Conservation (phyloP, 1,284 basidiomycete genomes). For the Gastroboletus turbinatus region DNA sequence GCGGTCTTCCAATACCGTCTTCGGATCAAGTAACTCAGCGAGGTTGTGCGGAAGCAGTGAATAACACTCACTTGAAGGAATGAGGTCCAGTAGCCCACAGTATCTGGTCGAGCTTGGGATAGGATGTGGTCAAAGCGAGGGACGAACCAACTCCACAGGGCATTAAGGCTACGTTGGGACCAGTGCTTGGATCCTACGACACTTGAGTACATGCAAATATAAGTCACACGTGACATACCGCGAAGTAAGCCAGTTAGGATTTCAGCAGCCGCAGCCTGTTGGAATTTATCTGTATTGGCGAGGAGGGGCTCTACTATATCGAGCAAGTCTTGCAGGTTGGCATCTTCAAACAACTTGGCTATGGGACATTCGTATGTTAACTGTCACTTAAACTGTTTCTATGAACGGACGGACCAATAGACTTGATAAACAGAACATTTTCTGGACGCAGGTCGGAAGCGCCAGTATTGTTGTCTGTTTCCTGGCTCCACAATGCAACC, state of each 20-base stretch:
- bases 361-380: conserved; percentile 9
- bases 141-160: conserved; percentile 82
- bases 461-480: conserved; percentile 55
- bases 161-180: conserved; percentile 58
- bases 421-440: conserved; percentile 68
- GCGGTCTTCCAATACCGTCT: conserved; percentile 52
- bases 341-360: conserved; percentile 69
- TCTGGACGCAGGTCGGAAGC: conserved; percentile 61
- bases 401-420: conserved; percentile 49
- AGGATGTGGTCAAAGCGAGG: conserved; percentile 73
- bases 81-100: conserved; percentile 71
- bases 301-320: conserved; percentile 59
- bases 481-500: conserved; percentile 68
- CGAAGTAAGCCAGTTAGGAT: conserved; percentile 75
- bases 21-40: conserved; percentile 10
- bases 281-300: conserved; percentile 79
- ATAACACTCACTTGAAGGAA: conserved; percentile 51
- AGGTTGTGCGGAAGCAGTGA: background rate
- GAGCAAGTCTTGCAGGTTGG: conserved; percentile 54
- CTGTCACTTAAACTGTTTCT: background rate
- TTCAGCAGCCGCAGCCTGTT: conserved; percentile 90
- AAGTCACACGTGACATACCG: conserved; percentile 40
- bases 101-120: conserved; percentile 82
- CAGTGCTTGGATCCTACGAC: conserved; percentile 87
- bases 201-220: conserved; percentile 10